Evolutionary conservation across 2,329 filamentous ascomycete species (phyloP).

Genomic region (Seiridium unicorne): DNA sequence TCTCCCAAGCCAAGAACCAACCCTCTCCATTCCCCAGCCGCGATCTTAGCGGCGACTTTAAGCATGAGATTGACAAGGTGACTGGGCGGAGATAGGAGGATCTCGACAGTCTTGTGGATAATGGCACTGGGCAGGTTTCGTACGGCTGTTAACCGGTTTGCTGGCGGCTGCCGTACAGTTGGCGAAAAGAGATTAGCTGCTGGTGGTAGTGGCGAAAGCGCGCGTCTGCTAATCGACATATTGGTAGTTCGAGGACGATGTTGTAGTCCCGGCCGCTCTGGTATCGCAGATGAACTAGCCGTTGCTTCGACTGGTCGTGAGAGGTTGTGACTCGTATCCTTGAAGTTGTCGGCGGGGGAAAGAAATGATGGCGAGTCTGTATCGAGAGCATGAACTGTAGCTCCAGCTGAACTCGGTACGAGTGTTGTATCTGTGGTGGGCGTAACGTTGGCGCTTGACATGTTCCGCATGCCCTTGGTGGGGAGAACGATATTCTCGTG

Average conservation of each 20-base stretch:
- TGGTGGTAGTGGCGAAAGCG: slow-evolving; percentile 66
- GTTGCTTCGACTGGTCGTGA: slow-evolving; percentile 1
- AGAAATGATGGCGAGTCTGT: slow-evolving; percentile 18
- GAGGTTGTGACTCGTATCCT: slow-evolving; percentile 5
- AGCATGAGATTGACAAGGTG: slow-evolving; percentile 79
- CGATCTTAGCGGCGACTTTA: slow-evolving; percentile 75
- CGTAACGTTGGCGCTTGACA: slow-evolving; percentile 29
- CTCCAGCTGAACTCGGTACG: slow-evolving; percentile 25
- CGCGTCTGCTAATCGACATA: slow-evolving; percentile 51
- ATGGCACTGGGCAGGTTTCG: slow-evolving; percentile 61
- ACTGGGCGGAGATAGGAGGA: slow-evolving; percentile 77
- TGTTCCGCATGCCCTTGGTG: slow-evolving; percentile 24
- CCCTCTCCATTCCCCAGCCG: slow-evolving; percentile 62
- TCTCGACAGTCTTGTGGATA: slow-evolving; percentile 72
- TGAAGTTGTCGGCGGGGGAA: slow-evolving; percentile 7
- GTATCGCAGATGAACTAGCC: slow-evolving; percentile 24
- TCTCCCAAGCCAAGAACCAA: slow-evolving; percentile 54
- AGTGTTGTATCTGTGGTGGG: slow-evolving; percentile 28
- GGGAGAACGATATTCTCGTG: slow-evolving; percentile 38
- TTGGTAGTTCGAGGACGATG: slow-evolving; percentile 53
- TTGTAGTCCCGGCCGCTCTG: slow-evolving; percentile 40
- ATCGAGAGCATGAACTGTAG: slow-evolving; percentile 19
- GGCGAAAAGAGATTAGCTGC: slow-evolving; percentile 65
- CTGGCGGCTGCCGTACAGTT: slow-evolving; percentile 31
- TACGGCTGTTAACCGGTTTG: slow-evolving; percentile 40